Base-by-base conservation (phyloP, 805 yeast species). In the Schwanniomyces yamadae region DNA sequence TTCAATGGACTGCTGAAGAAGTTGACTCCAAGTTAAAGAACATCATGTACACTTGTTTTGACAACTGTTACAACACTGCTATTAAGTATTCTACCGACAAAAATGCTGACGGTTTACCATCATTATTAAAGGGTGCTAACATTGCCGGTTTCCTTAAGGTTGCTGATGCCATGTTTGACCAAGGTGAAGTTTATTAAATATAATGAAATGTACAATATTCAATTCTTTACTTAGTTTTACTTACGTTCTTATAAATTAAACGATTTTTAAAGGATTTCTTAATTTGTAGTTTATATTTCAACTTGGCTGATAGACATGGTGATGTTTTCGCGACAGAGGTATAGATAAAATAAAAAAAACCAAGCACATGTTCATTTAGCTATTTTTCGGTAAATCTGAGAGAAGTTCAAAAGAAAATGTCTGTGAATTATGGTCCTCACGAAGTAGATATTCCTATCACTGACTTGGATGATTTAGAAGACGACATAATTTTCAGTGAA, bases 121-220 rank as follows among this genome's bases (percentile, higher is more conserved):
- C 98, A 32, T 78, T 91, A 59, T 95, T 91, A 54, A 87, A 87
- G 78, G 99, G 99, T 76, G 98, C 98, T 58, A 91, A 91, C 83
- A 83, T 91, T 74, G 97, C 98, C 50, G 97, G 97, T 70, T 91
- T 91, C 82, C 80, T 90, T 64, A 91, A 91, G 80, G 99, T 91
- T 58, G 97, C 96, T 52, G 93, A 86, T 54, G 98, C 97, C 56
- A 91, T 91, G 99, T 83, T 84, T 62, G 95, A 77, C 77, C 96
- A 87, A 69, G 99, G 98, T 74, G 97, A 91, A 54, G 80, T 71
- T 32, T 71, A 55, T 45, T 69, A 67, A 56, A 37, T 23, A 18
- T 26, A 28, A 28, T 5, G 31, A 15, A 17, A 18, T 28, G 17
- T 18, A 28, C 8, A 14, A 5, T 28, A 18, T 28, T 28, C 31